phyloP scores from a whole-genome alignment of 257 asterid genomes.

The Solanum bukasovii region DNA sequence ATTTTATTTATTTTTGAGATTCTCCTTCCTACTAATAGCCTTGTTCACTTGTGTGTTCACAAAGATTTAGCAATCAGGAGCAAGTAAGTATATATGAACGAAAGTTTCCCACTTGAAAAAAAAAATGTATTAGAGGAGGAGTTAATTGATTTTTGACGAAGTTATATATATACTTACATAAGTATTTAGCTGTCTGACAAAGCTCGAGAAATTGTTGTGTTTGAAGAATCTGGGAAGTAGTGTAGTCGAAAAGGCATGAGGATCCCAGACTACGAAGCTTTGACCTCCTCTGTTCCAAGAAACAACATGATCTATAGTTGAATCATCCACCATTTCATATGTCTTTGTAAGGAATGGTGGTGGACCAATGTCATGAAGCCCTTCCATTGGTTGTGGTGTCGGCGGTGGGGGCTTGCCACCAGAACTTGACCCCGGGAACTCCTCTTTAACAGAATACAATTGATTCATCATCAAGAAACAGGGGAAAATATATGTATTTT shows the following conservation, averaged over 20 bases:
- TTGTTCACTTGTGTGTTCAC: background rate
- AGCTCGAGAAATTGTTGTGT: slow-evolving; percentile 82
- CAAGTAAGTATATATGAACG: too few relatives aligned
- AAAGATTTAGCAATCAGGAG: background rate
- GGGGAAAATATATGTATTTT: background rate
- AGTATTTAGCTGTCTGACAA: slow-evolving; percentile 85
- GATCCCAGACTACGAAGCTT: slow-evolving; percentile 80
- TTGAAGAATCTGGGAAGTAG: slow-evolving; percentile 58
- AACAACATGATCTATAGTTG: slow-evolving; percentile 31
- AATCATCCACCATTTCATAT: slow-evolving; percentile 77
- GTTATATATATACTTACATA: slow-evolving; percentile 37
- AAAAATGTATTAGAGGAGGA: background rate
- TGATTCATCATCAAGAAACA: slow-evolving; percentile 15
- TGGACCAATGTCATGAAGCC: slow-evolving; percentile 70
- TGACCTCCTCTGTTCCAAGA: slow-evolving; percentile 82
- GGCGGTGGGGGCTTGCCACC: background rate
- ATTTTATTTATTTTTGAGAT: background rate
- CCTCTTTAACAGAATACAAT: slow-evolving; percentile 35
- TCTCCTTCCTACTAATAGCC: background rate
- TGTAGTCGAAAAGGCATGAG: slow-evolving; percentile 44
- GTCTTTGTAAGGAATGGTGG: slow-evolving; percentile 87
- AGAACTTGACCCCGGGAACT: slow-evolving; percentile 21
- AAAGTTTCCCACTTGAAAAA: background rate
- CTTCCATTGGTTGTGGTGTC: slow-evolving; percentile 70
- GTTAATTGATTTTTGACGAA: background rate